Conservation (phyloP, 1,284 basidiomycete genomes). For the Macrocystidia cucumis region DNA sequence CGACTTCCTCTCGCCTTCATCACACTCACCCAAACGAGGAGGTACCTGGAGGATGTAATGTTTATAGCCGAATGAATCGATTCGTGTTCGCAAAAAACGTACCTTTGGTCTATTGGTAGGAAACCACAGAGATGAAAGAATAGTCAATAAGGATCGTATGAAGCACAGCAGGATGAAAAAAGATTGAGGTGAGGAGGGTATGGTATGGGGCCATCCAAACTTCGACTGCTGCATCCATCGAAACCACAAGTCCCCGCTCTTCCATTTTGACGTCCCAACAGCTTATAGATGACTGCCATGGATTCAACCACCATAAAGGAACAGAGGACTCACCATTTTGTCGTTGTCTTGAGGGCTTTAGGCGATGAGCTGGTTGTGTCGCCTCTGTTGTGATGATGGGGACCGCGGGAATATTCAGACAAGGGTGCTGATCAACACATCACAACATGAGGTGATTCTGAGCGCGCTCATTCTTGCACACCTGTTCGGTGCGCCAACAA, state of each 20-base stretch:
- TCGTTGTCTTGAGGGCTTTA: constrained; percentile 33
- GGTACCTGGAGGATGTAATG: constrained; percentile 51
- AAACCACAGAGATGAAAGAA: constrained; percentile 9
- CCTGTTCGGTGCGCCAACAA: too few species aligned
- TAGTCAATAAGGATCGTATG: background rate
- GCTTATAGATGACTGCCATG: constrained; percentile 14
- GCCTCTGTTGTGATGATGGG: too few species aligned
- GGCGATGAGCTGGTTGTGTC: constrained; percentile 17
- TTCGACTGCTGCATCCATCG: constrained; percentile 10
- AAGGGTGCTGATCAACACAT: too few species aligned
- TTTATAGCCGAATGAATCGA: background rate
- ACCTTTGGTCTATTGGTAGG: constrained; percentile 66
- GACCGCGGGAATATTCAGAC: too few species aligned
- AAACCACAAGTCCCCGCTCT: constrained; percentile 27
- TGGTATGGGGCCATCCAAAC: constrained; percentile 14
- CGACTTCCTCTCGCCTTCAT: background rate
- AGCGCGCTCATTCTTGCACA: too few species aligned
- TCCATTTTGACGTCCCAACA: constrained; percentile 16
- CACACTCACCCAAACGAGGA: constrained; percentile 79
- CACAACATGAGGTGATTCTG: too few species aligned
- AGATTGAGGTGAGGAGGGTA: constrained; percentile 3
- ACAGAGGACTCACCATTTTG: constrained; percentile 30
- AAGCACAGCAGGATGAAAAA: constrained; percentile 2
- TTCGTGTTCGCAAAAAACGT: constrained; percentile 28
- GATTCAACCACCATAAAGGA: constrained; percentile 12